Evolutionary conservation across 2,329 filamentous ascomycete species (phyloP).

Genomic region (Bimuria novae-zelandiae): DNA sequence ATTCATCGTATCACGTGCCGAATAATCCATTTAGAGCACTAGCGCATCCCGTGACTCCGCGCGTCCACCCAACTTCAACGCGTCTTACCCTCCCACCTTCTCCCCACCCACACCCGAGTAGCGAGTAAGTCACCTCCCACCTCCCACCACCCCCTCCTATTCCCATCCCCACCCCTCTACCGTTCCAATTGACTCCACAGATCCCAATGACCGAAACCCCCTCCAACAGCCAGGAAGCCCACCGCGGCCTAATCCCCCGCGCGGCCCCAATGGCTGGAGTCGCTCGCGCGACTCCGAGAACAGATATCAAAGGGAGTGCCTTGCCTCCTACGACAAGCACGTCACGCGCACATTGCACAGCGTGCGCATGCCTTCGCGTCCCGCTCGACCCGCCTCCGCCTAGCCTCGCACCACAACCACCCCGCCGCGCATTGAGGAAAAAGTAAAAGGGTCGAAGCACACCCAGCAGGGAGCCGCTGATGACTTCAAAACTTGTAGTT

Average conservation of each 20-base stretch:
- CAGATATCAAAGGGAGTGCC: slow-evolving; percentile 28
- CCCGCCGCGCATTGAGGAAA: slow-evolving; percentile 24
- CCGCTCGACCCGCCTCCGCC: background rate
- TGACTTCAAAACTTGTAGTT: slow-evolving; percentile 21
- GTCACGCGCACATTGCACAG: background rate
- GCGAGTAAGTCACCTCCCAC: slow-evolving; percentile 13
- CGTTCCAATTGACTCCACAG: background rate
- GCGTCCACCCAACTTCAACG: slow-evolving; percentile 2
- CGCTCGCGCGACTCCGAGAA: slow-evolving; percentile 12
- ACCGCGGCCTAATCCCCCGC: slow-evolving; percentile 16
- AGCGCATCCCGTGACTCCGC: slow-evolving; percentile 11
- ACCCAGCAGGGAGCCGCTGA: slow-evolving; percentile 16
- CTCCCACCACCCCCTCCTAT: background rate
- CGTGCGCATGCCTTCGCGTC: background rate
- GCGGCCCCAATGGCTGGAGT: slow-evolving; percentile 9
- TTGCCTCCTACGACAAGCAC: slow-evolving; percentile 13
- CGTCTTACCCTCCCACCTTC: slow-evolving; percentile 9
- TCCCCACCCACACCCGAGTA: slow-evolving; percentile 10
- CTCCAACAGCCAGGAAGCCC: slow-evolving; percentile 11
- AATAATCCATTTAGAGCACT: no score
- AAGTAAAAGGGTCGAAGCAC: slow-evolving; percentile 27
- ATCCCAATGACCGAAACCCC: slow-evolving; percentile 25
- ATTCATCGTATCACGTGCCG: no score
- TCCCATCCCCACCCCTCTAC: background rate
- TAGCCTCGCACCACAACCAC: slow-evolving; percentile 6